phyloP scores from a whole-genome alignment of 1,139 yeast species.

The Pichia sp. region DNA sequence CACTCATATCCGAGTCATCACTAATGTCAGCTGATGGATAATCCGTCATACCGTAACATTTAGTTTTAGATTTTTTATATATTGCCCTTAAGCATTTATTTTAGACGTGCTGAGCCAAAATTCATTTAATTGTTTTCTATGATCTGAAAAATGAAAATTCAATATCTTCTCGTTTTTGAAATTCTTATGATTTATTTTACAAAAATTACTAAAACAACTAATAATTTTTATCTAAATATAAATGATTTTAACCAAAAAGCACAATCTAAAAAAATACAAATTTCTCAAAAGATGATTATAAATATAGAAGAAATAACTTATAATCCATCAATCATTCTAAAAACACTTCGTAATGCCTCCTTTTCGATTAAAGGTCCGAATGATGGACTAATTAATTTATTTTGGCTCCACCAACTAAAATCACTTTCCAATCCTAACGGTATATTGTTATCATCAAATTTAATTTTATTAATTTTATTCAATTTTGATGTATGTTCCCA shows the following conservation, averaged over 20 bases:
- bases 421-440: conserved; percentile 82
- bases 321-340: conserved; percentile 42
- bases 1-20: background rate
- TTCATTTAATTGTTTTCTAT: background rate
- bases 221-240: no score
- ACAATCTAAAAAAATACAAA: background rate
- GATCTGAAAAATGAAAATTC: background rate
- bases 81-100: no score
- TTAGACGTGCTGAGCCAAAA: no score
- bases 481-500: conserved; percentile 81
- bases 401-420: conserved; percentile 43
- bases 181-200: no score
- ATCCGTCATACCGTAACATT: no score
- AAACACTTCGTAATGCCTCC: conserved; percentile 44
- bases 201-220: no score
- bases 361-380: conserved; percentile 43
- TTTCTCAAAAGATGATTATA: background rate
- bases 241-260: no score
- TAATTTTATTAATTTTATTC: conserved; percentile 25
- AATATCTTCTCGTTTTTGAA: no score
- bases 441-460: conserved; percentile 28
- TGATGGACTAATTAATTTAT: conserved; percentile 32
- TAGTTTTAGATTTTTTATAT: background rate
- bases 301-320: conserved; percentile 4
- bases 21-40: background rate